phyloP scores from a whole-genome alignment of 2,329 filamentous ascomycete genomes.

The Coleophoma crateriformis region DNA sequence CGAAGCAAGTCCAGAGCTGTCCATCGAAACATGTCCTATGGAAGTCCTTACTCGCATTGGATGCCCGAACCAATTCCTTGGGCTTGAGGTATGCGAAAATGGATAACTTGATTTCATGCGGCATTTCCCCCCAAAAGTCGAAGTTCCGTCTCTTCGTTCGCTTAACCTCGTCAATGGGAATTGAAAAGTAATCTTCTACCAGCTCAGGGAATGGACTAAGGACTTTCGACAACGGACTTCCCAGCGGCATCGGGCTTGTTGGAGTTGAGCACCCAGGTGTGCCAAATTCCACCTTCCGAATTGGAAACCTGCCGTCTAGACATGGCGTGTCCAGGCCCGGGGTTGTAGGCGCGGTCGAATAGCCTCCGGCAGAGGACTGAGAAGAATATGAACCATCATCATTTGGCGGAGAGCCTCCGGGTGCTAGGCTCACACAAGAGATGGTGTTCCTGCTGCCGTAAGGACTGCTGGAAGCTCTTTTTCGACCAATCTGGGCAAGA shows the following conservation, averaged over 20 bases:
- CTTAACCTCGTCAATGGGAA: constrained; percentile 9
- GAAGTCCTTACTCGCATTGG: constrained; percentile 73
- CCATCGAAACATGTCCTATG: constrained; percentile 86
- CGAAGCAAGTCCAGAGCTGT: constrained; percentile 83
- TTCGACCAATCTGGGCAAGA: constrained; percentile 21
- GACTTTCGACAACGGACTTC: constrained; percentile 13
- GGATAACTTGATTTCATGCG: constrained; percentile 73
- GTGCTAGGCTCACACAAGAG: constrained; percentile 25
- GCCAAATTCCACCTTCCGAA: constrained; percentile 14
- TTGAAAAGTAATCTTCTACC: constrained; percentile 25
- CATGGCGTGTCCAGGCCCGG: constrained; percentile 20
- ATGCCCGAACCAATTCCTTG: constrained; percentile 74
- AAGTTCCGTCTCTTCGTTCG: constrained; percentile 31
- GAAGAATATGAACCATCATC: constrained; percentile 20
- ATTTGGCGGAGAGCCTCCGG: constrained; percentile 16
- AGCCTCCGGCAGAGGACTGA: constrained; percentile 15
- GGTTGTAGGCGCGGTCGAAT: constrained; percentile 24
- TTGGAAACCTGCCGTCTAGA: constrained; percentile 15
- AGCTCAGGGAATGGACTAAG: constrained; percentile 14
- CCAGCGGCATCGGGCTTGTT: constrained; percentile 15
- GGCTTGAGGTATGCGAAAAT: constrained; percentile 73
- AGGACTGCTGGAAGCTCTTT: constrained; percentile 23
- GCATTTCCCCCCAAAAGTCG: constrained; percentile 77
- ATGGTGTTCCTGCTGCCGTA: constrained; percentile 21
- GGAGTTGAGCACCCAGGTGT: constrained; percentile 12